phyloP scores from a whole-genome alignment of 352 stramenopile genomes.

The Globisporangium spinosum region DNA sequence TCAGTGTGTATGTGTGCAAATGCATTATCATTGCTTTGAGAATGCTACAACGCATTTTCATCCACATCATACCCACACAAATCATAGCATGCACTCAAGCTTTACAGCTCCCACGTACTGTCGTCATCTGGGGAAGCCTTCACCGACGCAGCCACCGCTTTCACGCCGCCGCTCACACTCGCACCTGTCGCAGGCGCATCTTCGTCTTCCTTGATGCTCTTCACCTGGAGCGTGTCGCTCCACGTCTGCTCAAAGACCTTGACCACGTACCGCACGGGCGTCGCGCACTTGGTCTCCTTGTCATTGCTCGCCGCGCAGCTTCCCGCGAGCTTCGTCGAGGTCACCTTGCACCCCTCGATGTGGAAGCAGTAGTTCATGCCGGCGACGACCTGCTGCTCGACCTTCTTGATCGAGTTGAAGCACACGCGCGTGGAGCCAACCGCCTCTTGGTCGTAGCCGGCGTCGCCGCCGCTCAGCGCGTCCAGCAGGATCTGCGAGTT shows the following conservation, averaged over 20 bases:
- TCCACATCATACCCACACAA: background rate
- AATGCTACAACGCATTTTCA: background rate
- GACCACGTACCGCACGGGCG: conserved; percentile 38
- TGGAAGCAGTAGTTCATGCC: conserved; percentile 77
- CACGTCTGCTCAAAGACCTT: conserved; percentile 59
- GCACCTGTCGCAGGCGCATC: background rate
- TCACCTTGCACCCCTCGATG: conserved; percentile 51
- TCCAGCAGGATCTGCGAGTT: conserved; percentile 10
- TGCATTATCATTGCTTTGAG: background rate
- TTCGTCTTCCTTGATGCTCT: conserved; percentile 24
- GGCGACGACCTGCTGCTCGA: conserved; percentile 49
- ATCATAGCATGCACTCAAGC: background rate
- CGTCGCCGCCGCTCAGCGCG: conserved; percentile 12
- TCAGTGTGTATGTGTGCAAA: background rate
- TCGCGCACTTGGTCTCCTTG: conserved; percentile 22
- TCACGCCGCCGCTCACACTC: background rate
- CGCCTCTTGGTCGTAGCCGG: conserved; percentile 18
- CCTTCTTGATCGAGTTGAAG: conserved; percentile 27
- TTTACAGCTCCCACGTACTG: conserved; percentile 19
- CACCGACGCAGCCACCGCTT: background rate
- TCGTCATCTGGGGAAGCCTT: conserved; percentile 10
- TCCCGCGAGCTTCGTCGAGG: conserved; percentile 31
- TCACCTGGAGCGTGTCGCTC: conserved; percentile 66
- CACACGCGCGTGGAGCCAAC: conserved; percentile 42
- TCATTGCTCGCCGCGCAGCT: conserved; percentile 25